These are phyloP conservation scores for Penicillium turbatum DNA, from an alignment of 495 filamentous ascomycete species.

Conservation along the genomic window DNA sequence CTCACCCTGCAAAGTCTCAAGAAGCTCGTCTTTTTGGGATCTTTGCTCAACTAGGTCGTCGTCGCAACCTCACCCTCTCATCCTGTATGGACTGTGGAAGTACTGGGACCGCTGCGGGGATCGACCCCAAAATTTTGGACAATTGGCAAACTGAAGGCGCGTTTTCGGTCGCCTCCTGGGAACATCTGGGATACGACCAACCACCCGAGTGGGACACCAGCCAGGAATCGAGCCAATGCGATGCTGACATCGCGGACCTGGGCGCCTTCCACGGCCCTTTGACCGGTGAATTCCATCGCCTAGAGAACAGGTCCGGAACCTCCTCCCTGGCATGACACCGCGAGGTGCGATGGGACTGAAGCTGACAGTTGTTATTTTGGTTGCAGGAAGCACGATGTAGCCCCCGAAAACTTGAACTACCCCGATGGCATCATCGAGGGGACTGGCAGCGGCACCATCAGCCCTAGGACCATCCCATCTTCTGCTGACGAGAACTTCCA, in stretches of 20 bases:
- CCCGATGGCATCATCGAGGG: slow-evolving; percentile 32
- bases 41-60: slow-evolving; percentile 18
- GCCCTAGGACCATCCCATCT: slow-evolving; percentile 41
- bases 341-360: background rate
- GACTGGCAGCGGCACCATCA: slow-evolving; percentile 40
- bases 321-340: background rate
- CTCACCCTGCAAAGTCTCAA: slow-evolving; percentile 14
- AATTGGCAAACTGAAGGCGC: slow-evolving; percentile 41
- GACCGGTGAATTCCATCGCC: slow-evolving; percentile 22
- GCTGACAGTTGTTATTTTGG: slow-evolving; percentile 17
- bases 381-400: slow-evolving; percentile 29
- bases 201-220: slow-evolving; percentile 43
- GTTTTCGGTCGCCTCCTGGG: slow-evolving; percentile 41
- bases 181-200: slow-evolving; percentile 39
- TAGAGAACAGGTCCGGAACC: slow-evolving; percentile 28
- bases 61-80: slow-evolving; percentile 13
- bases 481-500: slow-evolving; percentile 44
- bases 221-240: slow-evolving; percentile 42
- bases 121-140: slow-evolving; percentile 48
- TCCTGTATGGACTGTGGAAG: slow-evolving; percentile 48
- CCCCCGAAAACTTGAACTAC: slow-evolving; percentile 33
- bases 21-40: slow-evolving; percentile 21
- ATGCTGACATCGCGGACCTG: slow-evolving; percentile 39
- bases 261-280: slow-evolving; percentile 32
- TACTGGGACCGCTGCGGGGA: slow-evolving; percentile 42